phyloP scores from a whole-genome alignment of 2,329 filamentous ascomycete species.

The Aplosporella prunicola region DNA sequence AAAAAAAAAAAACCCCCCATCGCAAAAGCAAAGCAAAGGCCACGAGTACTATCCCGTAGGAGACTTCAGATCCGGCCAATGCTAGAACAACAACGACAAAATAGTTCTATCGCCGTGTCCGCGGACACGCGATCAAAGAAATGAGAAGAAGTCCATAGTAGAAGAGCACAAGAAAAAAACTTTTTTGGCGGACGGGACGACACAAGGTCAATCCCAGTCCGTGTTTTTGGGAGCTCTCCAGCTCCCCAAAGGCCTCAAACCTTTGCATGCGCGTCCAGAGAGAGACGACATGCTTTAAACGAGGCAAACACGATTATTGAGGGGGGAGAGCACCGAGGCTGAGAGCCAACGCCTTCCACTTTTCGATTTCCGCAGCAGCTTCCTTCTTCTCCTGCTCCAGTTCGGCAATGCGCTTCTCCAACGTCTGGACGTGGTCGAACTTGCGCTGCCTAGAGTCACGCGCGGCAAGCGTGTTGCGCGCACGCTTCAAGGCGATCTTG shows the following conservation, averaged over 20 bases:
- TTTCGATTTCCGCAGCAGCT: constrained; percentile 33
- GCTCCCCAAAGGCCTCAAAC: constrained; percentile 23
- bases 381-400: constrained; percentile 45
- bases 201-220: constrained; percentile 12
- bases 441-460: constrained; percentile 88
- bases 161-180: neutral
- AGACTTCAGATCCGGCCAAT: constrained; percentile 44
- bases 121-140: too few species aligned
- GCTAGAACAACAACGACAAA: constrained; percentile 14
- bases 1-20: too few species aligned
- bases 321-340: constrained; percentile 24
- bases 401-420: constrained; percentile 65
- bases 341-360: constrained; percentile 23
- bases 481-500: constrained; percentile 78
- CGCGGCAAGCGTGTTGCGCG: constrained; percentile 84
- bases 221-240: constrained; percentile 21
- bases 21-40: constrained; percentile 16
- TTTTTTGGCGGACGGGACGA: constrained; percentile 11
- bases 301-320: constrained; percentile 26
- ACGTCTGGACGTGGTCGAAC: constrained; percentile 61
- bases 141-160: constrained; percentile 6
- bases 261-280: constrained; percentile 16
- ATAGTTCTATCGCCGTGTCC: constrained; percentile 2
- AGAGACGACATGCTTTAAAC: constrained; percentile 17
- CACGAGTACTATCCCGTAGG: constrained; percentile 44